Percentiles rank a stretch among this genome's conserved stretches.
Evolutionary conservation across 2,329 filamentous ascomycete genomes (phyloP).

Genomic region (Ophiostoma pallidulum): DNA sequence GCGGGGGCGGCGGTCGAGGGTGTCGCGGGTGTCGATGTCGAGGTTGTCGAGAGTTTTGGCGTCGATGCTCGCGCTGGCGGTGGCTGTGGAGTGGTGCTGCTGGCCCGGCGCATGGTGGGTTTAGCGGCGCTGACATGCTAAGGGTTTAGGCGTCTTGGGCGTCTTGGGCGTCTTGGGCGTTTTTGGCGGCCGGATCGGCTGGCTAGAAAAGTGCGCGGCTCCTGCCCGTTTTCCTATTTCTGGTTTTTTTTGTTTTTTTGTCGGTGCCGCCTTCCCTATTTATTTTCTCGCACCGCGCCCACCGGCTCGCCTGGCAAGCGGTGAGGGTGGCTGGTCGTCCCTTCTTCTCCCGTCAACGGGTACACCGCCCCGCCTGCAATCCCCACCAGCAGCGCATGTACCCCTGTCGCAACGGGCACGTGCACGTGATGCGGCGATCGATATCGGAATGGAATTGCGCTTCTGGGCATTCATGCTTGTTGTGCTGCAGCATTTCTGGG

Average conservation of each 20-base stretch:
- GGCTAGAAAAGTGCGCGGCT: not conserved
- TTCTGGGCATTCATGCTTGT: not conserved
- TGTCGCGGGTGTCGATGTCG: not conserved
- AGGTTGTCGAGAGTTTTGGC: not conserved
- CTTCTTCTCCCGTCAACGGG: slow-evolving; percentile 5
- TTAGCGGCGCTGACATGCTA: not conserved
- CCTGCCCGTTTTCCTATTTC: not conserved
- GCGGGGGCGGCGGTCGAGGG: not conserved
- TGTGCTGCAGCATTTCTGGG: slow-evolving; percentile 2
- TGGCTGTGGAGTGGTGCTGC: slow-evolving; percentile 3
- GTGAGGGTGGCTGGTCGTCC: slow-evolving; percentile 5
- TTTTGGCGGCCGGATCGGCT: not conserved
- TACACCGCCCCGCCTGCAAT: not conserved
- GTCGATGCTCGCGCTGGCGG: not conserved
- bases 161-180: not conserved
- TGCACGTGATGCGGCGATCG: not conserved
- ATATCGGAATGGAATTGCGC: too few relatives aligned
- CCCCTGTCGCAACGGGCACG: not conserved
- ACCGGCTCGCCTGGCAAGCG: not conserved
- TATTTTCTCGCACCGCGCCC: not conserved
- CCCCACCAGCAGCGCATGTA: slow-evolving; percentile 1
- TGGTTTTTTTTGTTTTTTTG: not conserved
- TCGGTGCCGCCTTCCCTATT: not conserved
- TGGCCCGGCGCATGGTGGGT: not conserved
- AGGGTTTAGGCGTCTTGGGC: not conserved